These are phyloP conservation scores for Eruca vesicaria DNA, from an alignment of 441 rosid species.

Conservation along the genomic window DNA sequence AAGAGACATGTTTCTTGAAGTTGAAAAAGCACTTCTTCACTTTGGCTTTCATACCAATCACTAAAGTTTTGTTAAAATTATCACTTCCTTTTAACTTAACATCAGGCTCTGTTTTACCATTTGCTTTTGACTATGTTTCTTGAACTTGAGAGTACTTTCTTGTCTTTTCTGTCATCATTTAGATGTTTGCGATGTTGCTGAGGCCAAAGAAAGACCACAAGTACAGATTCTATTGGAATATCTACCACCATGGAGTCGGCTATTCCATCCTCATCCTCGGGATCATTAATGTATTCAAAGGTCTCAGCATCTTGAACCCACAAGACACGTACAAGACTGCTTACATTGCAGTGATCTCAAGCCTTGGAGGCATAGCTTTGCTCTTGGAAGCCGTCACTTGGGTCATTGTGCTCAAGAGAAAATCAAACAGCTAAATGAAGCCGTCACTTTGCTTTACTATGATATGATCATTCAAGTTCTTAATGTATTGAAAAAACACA, in stretches of 20 bases:
- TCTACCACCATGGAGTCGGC: constrained; percentile 63
- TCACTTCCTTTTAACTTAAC: not conserved
- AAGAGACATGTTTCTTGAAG: not conserved
- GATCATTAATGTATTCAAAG: constrained; percentile 58
- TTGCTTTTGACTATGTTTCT: not conserved
- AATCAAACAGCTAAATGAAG: constrained; percentile 50
- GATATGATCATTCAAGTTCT: not conserved
- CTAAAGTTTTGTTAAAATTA: not conserved
- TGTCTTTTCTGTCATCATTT: not conserved
- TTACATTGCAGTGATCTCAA: constrained; percentile 40
- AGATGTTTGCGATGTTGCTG: constrained; percentile 57
- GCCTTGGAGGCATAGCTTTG: constrained; percentile 49
- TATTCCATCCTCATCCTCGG: constrained; percentile 47
- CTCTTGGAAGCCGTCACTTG: constrained; percentile 59
- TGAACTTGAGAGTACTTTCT: not conserved
- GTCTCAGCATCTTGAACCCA: constrained; percentile 51
- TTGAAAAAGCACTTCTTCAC: not conserved
- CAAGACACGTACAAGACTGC: constrained; percentile 44
- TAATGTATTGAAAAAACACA: constrained; percentile 6
- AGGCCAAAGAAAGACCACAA: constrained; percentile 74
- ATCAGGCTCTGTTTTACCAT: not conserved
- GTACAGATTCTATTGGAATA: constrained; percentile 56
- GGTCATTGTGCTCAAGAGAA: constrained; percentile 53
- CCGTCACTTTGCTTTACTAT: constrained; percentile 14
- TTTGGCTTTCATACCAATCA: not conserved